A percentile compares a stretch with the other conserved stretches of the same genome.
phyloP scores from a whole-genome alignment of 768 basidiomycete species.

The Leucocoprinus sp. region DNA sequence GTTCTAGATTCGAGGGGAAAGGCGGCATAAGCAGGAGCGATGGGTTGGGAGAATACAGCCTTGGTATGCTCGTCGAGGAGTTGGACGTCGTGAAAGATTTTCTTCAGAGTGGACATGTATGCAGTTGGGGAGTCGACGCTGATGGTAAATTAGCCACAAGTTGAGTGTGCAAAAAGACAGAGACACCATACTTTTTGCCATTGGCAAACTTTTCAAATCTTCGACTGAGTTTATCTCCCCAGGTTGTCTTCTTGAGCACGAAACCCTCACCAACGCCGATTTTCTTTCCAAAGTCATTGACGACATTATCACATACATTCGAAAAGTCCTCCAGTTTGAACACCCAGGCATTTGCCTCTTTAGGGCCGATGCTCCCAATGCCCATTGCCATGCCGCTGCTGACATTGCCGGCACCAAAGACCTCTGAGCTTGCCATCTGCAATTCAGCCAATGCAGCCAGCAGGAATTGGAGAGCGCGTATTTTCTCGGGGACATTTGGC shows the following conservation, averaged over 20 bases:
- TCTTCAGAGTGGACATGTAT: constrained; percentile 71
- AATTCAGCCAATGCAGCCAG: constrained; percentile 75
- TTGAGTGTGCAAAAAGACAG: neutral
- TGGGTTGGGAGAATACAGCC: constrained; percentile 56
- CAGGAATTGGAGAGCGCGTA: constrained; percentile 75
- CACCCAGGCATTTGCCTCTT: constrained; percentile 75
- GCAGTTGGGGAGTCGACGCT: constrained; percentile 85
- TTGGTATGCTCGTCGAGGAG: constrained; percentile 83
- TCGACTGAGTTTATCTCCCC: constrained; percentile 67
- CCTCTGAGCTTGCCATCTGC: constrained; percentile 59
- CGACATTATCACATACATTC: constrained; percentile 69
- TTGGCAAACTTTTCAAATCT: constrained; percentile 80
- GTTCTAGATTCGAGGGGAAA: constrained; percentile 57
- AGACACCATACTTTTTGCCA: constrained; percentile 68
- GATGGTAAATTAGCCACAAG: constrained; percentile 14
- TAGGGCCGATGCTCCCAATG: constrained; percentile 67
- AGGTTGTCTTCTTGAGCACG: constrained; percentile 72
- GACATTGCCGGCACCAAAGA: constrained; percentile 73
- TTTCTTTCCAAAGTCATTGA: constrained; percentile 79
- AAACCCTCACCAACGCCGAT: constrained; percentile 85
- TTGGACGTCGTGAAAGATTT: constrained; percentile 66
- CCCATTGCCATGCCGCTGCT: constrained; percentile 67
- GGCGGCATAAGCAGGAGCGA: constrained; percentile 65
- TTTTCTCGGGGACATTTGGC: constrained; percentile 73
- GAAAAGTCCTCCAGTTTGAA: constrained; percentile 76